Conservation (phyloP, 352 stramenopile species). For the Elongisporangium senticosum region DNA sequence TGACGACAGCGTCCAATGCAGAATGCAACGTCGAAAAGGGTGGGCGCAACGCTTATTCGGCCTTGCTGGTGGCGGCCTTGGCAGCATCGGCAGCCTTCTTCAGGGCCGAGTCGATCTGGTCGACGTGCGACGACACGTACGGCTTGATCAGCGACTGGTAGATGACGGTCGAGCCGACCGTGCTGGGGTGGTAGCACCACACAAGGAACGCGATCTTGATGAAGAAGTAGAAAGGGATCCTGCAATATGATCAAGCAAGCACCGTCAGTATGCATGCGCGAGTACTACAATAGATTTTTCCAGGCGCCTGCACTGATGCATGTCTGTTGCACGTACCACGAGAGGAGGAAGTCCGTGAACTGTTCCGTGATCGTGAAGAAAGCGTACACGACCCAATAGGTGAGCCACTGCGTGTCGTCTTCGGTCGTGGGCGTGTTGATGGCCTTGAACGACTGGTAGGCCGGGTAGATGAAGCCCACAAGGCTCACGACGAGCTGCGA, state of each 20-base stretch:
- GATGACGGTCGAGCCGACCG: conserved; percentile 76
- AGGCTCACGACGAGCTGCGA: conserved; percentile 74
- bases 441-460: conserved; percentile 88
- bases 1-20: not conserved
- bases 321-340: conserved; percentile 35
- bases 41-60: conserved; percentile 17
- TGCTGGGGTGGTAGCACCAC: conserved; percentile 80
- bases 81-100: conserved; percentile 45
- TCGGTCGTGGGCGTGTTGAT: conserved; percentile 62
- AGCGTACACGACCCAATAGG: conserved; percentile 93
- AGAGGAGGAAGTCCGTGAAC: conserved; percentile 75
- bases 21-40: not conserved
- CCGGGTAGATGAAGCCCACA: conserved; percentile 85
- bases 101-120: conserved; percentile 56
- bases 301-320: too few relatives aligned
- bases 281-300: not conserved
- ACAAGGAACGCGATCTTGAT: conserved; percentile 85
- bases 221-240: conserved; percentile 86
- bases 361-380: conserved; percentile 96
- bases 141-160: conserved; percentile 84
- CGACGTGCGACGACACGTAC: conserved; percentile 69
- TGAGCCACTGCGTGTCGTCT: conserved; percentile 88
- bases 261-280: not conserved
- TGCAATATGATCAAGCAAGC: conserved; percentile 7
- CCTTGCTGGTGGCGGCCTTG: conserved; percentile 50